Evolutionary conservation across 31 red algal species (phyloP).

Genomic region (Asparagopsis taxiformis): DNA sequence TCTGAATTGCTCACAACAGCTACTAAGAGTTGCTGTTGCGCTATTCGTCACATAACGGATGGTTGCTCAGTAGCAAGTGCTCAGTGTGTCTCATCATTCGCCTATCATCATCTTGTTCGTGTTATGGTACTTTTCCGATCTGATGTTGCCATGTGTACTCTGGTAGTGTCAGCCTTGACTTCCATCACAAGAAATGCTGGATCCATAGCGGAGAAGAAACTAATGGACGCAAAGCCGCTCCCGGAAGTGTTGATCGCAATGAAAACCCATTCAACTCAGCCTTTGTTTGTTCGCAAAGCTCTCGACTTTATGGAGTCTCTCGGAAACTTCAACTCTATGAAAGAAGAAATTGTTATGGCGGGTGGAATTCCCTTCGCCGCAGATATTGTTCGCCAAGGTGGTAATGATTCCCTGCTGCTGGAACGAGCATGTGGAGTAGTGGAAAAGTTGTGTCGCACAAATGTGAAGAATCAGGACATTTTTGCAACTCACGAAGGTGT

Average conservation of each 20-base stretch:
- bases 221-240: slow-evolving; percentile 43
- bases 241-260: slow-evolving; percentile 46
- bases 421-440: slow-evolving; percentile 41
- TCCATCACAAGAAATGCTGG: slow-evolving; percentile 41
- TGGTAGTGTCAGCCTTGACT: slow-evolving; percentile 33
- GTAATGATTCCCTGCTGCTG: slow-evolving; percentile 18
- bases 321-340: slow-evolving; percentile 24
- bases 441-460: slow-evolving; percentile 31
- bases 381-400: slow-evolving; percentile 49
- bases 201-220: slow-evolving; percentile 30
- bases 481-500: slow-evolving; percentile 32
- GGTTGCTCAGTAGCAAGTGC: slow-evolving; percentile 30
- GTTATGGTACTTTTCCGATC: slow-evolving; percentile 24
- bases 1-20: slow-evolving; percentile 14
- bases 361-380: slow-evolving; percentile 28
- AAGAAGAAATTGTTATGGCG: slow-evolving; percentile 37
- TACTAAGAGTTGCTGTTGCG: slow-evolving; percentile 28
- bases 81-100: slow-evolving; percentile 32
- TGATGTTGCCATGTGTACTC: slow-evolving; percentile 18
- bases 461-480: slow-evolving; percentile 29
- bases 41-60: slow-evolving; percentile 30
- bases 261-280: slow-evolving; percentile 26
- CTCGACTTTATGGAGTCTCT: slow-evolving; percentile 49
- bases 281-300: slow-evolving; percentile 38
- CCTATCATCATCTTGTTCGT: slow-evolving; percentile 38